Evolutionary conservation across 176 grass and related monocot species (phyloP).

Genomic region (Aegilops umbellulata): DNA sequence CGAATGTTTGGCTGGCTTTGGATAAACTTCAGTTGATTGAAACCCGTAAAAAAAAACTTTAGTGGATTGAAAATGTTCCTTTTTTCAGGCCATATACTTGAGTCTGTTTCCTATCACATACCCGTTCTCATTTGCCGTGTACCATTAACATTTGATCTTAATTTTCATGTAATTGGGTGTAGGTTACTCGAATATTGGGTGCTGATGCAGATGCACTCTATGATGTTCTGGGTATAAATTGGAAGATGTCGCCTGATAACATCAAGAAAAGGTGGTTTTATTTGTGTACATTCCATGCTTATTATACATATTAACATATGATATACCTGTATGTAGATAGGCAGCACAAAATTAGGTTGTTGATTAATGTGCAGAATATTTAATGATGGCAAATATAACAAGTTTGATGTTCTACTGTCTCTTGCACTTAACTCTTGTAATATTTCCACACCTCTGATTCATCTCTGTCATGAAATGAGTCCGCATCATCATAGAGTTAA

Average conservation of each 20-base stretch:
- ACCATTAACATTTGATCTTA: background rate
- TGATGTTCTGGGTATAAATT: slow-evolving; percentile 88
- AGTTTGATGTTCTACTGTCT: background rate
- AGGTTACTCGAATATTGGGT: slow-evolving; percentile 86
- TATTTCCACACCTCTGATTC: background rate
- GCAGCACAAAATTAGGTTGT: background rate
- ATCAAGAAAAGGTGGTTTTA: slow-evolving; percentile 86
- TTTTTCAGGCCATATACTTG: background rate
- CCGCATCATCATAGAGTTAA: background rate
- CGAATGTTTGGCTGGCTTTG: background rate
- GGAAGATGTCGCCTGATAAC: slow-evolving; percentile 92
- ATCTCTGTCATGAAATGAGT: slow-evolving; percentile 1
- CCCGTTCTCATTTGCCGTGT: background rate
- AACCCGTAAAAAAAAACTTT: background rate
- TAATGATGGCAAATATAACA: background rate
- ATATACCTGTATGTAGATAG: slow-evolving; percentile 1
- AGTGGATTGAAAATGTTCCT: background rate
- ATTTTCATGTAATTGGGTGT: slow-evolving; percentile 10
- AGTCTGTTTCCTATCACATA: background rate
- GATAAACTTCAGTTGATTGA: background rate
- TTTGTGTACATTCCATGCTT: slow-evolving; percentile 23
- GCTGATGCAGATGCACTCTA: slow-evolving; percentile 77
- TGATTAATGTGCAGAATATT: background rate
- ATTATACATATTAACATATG: background rate
- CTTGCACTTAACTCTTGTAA: too few species aligned